Base-by-base conservation (phyloP, 192 early-diverging fungal species). In the Backusella luteola region DNA sequence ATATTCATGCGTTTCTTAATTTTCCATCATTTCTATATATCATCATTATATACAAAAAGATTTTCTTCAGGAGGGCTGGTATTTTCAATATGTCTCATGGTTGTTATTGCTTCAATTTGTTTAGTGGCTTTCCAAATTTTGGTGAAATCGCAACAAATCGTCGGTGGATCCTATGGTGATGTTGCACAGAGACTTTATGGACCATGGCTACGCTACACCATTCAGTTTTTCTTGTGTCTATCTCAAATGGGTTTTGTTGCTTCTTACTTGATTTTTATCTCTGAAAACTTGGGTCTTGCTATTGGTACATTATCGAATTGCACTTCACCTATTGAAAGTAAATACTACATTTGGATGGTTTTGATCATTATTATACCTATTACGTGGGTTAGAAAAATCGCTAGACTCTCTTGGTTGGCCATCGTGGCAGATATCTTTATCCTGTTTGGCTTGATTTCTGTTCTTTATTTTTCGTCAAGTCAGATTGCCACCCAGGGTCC, bases 191-290 rank as follows among this genome's bases (percentile, higher is more conserved):
- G 73, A 52, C 84, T 90, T 46, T 90, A 89, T 66, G 78, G 73
- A 7, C 29, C 23, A 8, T 79, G 73, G 78, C 14, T 75, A 42
- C 52, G 68, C 34, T 71, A 66, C 52, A 23, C 36, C 9, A 52
- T 75, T 52, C 81, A 88, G 73, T 84, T 89, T 39, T 86, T 89
- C 36, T 85, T 92, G 26, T 85, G 85, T 42, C 68, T 92, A 35
- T 86, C 90, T 5, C 89, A 95, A 85, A 86, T 93, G 71, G 95
- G 95, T 1, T 96, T 96, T 82, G 91, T 91, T 75, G 94, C 93
- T 66, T 94, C 94, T 0, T 95, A 96, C 74, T 86, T 92, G 73
- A 95, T 97, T 59, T 97, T 97, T 83, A 88, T 97, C 12, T 91
- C 94, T 11, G 90, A 93, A 77, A 97, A 95, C 76, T 81, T 96